Percentiles rank a stretch among this genome's conserved stretches.
Conservation (phyloP, 352 stramenopile species). For the Albugo laibachii region DNA sequence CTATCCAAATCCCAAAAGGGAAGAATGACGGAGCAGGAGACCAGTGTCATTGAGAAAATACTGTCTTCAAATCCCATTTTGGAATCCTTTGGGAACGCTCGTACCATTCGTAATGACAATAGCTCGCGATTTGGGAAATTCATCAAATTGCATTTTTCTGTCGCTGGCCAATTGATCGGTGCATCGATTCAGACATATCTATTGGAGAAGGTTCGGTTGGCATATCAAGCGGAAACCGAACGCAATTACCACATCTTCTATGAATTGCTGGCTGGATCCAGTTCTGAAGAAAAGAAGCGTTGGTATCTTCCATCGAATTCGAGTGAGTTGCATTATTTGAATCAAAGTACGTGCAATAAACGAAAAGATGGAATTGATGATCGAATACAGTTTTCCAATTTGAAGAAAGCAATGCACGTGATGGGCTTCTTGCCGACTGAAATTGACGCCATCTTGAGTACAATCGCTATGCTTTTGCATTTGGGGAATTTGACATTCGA, state of each 20-base stretch:
- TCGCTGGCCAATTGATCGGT: conserved; percentile 54
- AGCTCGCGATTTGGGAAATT: conserved; percentile 94
- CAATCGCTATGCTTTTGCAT: conserved; percentile 84
- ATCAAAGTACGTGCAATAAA: conserved; percentile 70
- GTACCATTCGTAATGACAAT: conserved; percentile 95
- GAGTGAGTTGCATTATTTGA: conserved; percentile 80
- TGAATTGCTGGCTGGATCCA: conserved; percentile 73
- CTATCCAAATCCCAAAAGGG: conserved; percentile 38
- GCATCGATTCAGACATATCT: conserved; percentile 92
- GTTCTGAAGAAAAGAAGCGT: conserved; percentile 30
- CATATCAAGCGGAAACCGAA: conserved; percentile 83
- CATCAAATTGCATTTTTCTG: conserved; percentile 91
- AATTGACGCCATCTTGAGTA: conserved; percentile 81
- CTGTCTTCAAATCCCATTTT: conserved; percentile 96
- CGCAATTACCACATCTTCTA: conserved; percentile 96
- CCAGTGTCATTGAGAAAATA: conserved; percentile 80
- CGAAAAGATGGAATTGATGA: conserved; percentile 82
- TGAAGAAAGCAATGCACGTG: conserved; percentile 61
- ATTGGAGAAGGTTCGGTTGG: conserved; percentile 90
- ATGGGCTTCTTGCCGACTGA: conserved; percentile 81
- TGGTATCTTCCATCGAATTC: conserved; percentile 27
- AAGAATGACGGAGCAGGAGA: conserved; percentile 26
- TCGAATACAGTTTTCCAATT: conserved; percentile 57
- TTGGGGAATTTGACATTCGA: conserved; percentile 90
- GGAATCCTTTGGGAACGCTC: conserved; percentile 97